Evolutionary conservation across 768 basidiomycete species (phyloP), one percentile per base, ranked within the genome.

Genomic region (Coprinopsis strossmayeri): DNA sequence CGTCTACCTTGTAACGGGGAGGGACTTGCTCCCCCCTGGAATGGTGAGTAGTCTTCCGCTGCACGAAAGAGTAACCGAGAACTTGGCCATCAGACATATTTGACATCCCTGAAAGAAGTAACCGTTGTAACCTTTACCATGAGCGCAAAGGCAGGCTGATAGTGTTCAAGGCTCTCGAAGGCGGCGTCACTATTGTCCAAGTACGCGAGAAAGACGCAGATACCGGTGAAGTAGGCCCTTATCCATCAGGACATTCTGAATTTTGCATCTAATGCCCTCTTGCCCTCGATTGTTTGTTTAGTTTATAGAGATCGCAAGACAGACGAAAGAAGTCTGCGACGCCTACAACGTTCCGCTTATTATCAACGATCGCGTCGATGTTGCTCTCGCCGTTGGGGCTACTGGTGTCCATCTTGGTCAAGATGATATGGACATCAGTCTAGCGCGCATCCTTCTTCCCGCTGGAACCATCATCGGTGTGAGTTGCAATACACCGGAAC

Each of bases 351-450:
- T 95, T 24, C 92, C 91, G 0, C 67, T 96, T 3, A 70, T 97
- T 50, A 87, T 97, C 65, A 91, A 92, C 60, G 87, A 90, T 63
- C 79, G 91, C 10, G 71, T 95, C 49, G 94, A 96, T 57, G 80
- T 97, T 20, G 90, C 87, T 7, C 72, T 93, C 18, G 87, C 89
- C 5, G 68, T 89, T 18, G 70, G 78, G 37, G 84, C 84, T 2
- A 76, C 78, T 38, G 92, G 93, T 13, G 82, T 95, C 10, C 94
- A 97, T 61, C 70, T 96, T 37, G 94, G 94, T 4, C 94, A 96
- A 66, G 76, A 79, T 0, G 93, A 95, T 61, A 87, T 91, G 77
- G 78, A 87, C 2, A 71, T 87, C 10, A 59, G 71, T 34, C 60
- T 79, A 35, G 91, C 84, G 2, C 79, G 84, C 21, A 61, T 61